Conservation (phyloP, 106 monocot species). For the Narthecium ossifragum region DNA sequence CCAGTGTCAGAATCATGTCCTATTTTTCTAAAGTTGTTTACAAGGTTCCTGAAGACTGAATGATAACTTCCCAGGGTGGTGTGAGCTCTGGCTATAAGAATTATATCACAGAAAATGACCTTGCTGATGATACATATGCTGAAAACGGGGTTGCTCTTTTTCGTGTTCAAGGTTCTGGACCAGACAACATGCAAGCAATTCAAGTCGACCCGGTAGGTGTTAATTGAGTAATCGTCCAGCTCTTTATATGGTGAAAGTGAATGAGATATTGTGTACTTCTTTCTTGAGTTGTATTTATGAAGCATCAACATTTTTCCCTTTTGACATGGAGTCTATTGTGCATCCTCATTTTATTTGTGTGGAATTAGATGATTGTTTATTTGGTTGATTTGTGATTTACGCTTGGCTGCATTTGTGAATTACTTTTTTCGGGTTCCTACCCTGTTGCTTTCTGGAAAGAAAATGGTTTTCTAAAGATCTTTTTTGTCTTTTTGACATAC, state of each 20-base stretch:
- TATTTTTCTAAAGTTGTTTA: neutral
- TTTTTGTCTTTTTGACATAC: too few species aligned
- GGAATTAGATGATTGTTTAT: too few species aligned
- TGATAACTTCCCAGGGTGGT: conserved; percentile 62
- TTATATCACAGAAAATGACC: conserved; percentile 43
- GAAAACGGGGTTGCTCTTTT: conserved; percentile 82
- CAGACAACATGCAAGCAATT: conserved; percentile 94
- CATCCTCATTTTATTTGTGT: too few species aligned
- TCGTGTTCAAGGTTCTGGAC: conserved; percentile 92
- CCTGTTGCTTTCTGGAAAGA: too few species aligned
- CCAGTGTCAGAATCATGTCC: neutral
- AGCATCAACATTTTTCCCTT: too few species aligned
- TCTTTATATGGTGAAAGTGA: neutral
- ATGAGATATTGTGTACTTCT: conserved; percentile 1
- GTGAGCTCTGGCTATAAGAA: conserved; percentile 86
- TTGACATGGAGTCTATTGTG: too few species aligned
- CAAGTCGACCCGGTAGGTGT: conserved; percentile 83
- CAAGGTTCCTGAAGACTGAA: neutral
- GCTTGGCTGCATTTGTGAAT: too few species aligned
- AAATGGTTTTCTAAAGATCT: too few species aligned
- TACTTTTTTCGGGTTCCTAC: too few species aligned
- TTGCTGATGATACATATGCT: conserved; percentile 70
- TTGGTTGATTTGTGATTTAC: too few species aligned
- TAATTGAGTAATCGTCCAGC: neutral
- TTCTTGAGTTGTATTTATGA: too few species aligned